A percentile compares a stretch with the other conserved stretches of the same genome.
These are phyloP conservation scores for Coemansia sp. DNA, from an alignment of 192 early-diverging fungal genomes.

Conservation along the genomic window DNA sequence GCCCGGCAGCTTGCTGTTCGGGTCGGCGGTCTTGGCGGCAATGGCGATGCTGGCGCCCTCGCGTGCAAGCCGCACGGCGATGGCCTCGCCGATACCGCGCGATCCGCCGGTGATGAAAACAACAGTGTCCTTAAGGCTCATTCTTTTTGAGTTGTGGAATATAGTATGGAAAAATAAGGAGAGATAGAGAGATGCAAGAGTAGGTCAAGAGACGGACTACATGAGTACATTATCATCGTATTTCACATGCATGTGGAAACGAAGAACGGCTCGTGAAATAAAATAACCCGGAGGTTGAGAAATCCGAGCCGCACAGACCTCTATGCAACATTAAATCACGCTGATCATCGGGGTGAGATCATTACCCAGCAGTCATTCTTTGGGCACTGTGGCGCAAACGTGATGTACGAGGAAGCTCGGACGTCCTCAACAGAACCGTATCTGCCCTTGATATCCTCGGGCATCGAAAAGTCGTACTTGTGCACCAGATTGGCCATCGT, in stretches of 20 bases:
- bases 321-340: too few species aligned
- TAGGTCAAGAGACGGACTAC: too few species aligned
- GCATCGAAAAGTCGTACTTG: conserved; percentile 25
- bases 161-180: not conserved
- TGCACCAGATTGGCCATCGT: conserved; percentile 45
- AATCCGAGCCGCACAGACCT: too few species aligned
- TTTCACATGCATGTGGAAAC: too few species aligned
- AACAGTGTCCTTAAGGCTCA: conserved; percentile 57
- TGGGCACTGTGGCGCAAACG: conserved; percentile 24
- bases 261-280: too few species aligned
- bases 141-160: conserved; percentile 1
- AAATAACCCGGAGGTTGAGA: too few species aligned
- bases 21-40: conserved; percentile 72
- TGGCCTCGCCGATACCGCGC: conserved; percentile 79
- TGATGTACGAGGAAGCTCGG: conserved; percentile 20
- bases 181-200: not conserved
- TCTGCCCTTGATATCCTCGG: not conserved
- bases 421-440: conserved; percentile 9
- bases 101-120: conserved; percentile 64
- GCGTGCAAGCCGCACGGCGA: conserved; percentile 64
- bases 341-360: too few species aligned
- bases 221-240: too few species aligned
- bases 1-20: conserved; percentile 75
- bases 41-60: conserved; percentile 72
- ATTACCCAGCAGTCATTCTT: conserved; percentile 19